Evolutionary conservation across 345 rosid genomes (phyloP).

Genomic region (Boechera divaricarpa): DNA sequence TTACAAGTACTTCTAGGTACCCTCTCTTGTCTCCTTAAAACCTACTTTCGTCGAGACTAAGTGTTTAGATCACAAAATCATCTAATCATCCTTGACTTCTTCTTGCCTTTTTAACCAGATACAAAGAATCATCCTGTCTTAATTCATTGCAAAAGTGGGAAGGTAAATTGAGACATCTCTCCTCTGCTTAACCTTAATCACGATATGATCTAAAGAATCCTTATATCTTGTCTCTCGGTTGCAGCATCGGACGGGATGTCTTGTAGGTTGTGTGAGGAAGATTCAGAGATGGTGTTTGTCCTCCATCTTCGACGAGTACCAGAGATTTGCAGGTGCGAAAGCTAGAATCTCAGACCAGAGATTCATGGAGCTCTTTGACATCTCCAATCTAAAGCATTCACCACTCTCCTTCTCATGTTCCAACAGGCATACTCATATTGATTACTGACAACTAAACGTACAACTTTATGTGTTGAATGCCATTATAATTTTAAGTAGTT

Average conservation of each 20-base stretch:
- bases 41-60: neutral
- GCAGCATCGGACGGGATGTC: conserved; percentile 83
- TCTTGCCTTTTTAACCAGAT: conserved; percentile 46
- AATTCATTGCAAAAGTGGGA: conserved; percentile 84
- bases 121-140: conserved; percentile 71
- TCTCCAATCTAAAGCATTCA: conserved; percentile 56
- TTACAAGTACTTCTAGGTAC: conserved; percentile 72
- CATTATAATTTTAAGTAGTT: neutral
- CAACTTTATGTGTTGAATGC: neutral
- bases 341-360: conserved; percentile 74
- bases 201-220: neutral
- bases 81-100: neutral
- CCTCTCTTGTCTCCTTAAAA: neutral
- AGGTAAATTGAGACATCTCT: conserved; percentile 52
- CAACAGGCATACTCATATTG: conserved; percentile 31
- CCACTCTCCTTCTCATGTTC: conserved; percentile 58
- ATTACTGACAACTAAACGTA: conserved; percentile 12
- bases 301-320: conserved; percentile 79
- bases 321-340: conserved; percentile 69
- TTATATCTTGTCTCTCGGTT: neutral
- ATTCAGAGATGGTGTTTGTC: conserved; percentile 81
- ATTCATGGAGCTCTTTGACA: conserved; percentile 70
- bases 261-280: conserved; percentile 78
- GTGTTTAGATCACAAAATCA: conserved; percentile 8
- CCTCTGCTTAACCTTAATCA: neutral